Conservation (phyloP, 345 rosid genomes). For the Salix koriyanagi region DNA sequence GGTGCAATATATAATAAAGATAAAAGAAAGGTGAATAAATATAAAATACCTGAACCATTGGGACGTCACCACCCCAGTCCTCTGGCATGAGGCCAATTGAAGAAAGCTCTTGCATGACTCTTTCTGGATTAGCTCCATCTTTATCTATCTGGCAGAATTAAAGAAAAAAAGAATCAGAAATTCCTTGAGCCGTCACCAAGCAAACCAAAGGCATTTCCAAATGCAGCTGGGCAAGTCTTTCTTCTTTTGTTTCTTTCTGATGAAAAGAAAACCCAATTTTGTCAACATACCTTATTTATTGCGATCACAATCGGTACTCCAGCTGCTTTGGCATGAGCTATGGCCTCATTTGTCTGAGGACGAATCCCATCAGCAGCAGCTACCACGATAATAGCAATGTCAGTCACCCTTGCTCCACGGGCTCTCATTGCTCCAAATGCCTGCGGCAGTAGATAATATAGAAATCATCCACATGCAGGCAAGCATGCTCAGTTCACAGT, state of each 20-base stretch:
- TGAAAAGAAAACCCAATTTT: constrained; percentile 6
- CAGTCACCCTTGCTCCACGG: constrained; percentile 97
- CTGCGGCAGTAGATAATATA: constrained; percentile 24
- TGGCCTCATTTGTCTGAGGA: constrained; percentile 97
- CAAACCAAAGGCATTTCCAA: constrained; percentile 14
- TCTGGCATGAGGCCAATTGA: constrained; percentile 94
- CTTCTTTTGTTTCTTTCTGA: constrained; percentile 1
- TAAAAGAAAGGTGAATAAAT: not conserved
- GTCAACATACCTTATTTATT: constrained; percentile 67
- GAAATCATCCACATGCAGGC: too few species aligned
- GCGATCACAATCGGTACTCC: constrained; percentile 91
- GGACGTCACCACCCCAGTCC: constrained; percentile 96
- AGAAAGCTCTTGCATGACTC: constrained; percentile 98
- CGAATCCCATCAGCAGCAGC: constrained; percentile 99
- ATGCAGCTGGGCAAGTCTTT: constrained; percentile 8
- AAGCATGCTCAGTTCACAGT: not conserved
- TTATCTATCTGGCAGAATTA: constrained; percentile 69
- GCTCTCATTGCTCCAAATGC: constrained; percentile 99
- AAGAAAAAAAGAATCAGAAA: constrained; percentile 17
- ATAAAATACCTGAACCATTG: constrained; percentile 83
- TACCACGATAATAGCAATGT: constrained; percentile 88
- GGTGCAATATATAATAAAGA: not conserved
- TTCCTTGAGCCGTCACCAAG: constrained; percentile 6
- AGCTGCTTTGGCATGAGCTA: constrained; percentile 98
- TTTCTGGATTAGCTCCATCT: constrained; percentile 92